Evolutionary conservation across 768 basidiomycete genomes (phyloP).

Genomic region (Suillus ampliporus): DNA sequence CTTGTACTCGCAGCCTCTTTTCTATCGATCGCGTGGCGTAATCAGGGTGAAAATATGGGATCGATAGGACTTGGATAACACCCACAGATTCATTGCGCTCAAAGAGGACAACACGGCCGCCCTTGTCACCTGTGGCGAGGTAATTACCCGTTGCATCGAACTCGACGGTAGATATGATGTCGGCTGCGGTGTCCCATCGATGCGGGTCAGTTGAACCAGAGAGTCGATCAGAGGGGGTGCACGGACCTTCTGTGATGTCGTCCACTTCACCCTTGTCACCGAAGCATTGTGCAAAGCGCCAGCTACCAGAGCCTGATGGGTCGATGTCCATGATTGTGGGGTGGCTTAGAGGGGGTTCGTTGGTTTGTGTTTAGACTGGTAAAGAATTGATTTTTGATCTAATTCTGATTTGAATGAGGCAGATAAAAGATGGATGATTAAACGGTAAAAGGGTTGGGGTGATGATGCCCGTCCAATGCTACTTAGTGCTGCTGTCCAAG

Average conservation of each 20-base stretch:
- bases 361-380: slow-evolving; percentile 3
- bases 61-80: slow-evolving; percentile 18
- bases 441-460: slow-evolving; percentile 1
- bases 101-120: slow-evolving; percentile 97
- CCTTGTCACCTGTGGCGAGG: slow-evolving; percentile 99
- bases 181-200: slow-evolving; percentile 60
- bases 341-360: slow-evolving; percentile 22
- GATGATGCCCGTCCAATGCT: slow-evolving; percentile 6
- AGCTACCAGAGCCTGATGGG: slow-evolving; percentile 83
- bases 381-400: slow-evolving; percentile 12
- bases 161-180: slow-evolving; percentile 99
- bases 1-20: slow-evolving; percentile 99
- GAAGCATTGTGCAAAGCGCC: slow-evolving; percentile 99
- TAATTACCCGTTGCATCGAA: slow-evolving; percentile 99
- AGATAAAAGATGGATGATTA: slow-evolving; percentile 1
- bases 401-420: slow-evolving; percentile 11
- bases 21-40: slow-evolving; percentile 57
- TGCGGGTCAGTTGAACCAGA: slow-evolving; percentile 20
- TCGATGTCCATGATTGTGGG: slow-evolving; percentile 77
- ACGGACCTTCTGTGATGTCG: slow-evolving; percentile 96
- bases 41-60: slow-evolving; percentile 35
- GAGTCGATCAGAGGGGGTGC: slow-evolving; percentile 27
- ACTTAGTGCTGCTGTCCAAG: slow-evolving; percentile 17
- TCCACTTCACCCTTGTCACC: slow-evolving; percentile 99
- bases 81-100: slow-evolving; percentile 96